Conservation (phyloP, 352 stramenopile species). For the Globisporangium megalacanthum region DNA sequence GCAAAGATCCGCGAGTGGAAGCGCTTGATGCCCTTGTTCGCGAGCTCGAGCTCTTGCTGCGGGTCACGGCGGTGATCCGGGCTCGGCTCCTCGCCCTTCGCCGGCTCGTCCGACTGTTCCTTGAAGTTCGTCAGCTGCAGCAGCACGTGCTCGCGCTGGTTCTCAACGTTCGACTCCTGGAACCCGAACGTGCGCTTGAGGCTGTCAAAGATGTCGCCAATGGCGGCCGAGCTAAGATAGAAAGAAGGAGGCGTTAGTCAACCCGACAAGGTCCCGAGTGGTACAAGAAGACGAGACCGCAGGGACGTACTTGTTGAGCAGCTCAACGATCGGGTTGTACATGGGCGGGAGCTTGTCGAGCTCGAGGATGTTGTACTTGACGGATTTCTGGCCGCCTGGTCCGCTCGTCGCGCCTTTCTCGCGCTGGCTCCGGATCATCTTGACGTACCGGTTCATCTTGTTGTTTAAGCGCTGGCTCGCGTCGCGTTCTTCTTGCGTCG, state of each 20-base stretch:
- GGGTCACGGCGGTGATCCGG: slow-evolving; percentile 48
- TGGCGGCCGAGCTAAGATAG: slow-evolving; percentile 27
- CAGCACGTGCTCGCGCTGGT: slow-evolving; percentile 76
- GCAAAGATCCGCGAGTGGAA: slow-evolving; percentile 73
- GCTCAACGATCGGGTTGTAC: slow-evolving; percentile 55
- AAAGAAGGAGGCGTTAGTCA: slow-evolving; percentile 8
- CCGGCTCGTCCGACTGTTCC: slow-evolving; percentile 56
- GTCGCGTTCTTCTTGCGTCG: slow-evolving; percentile 63
- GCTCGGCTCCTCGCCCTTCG: slow-evolving; percentile 25
- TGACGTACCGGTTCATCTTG: slow-evolving; percentile 86
- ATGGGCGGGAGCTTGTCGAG: slow-evolving; percentile 56
- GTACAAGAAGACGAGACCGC: slow-evolving; percentile 6
- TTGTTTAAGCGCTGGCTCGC: slow-evolving; percentile 65
- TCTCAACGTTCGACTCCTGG: slow-evolving; percentile 83
- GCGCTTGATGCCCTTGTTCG: slow-evolving; percentile 69
- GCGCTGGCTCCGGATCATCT: slow-evolving; percentile 82
- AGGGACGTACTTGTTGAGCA: slow-evolving; percentile 45
- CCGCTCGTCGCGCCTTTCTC: slow-evolving; percentile 39
- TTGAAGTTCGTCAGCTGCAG: slow-evolving; percentile 83
- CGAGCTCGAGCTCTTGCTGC: slow-evolving; percentile 64
- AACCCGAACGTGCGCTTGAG: slow-evolving; percentile 95
- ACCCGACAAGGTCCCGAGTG: too few species aligned
- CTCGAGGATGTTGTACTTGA: slow-evolving; percentile 73
- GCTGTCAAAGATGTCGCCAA: slow-evolving; percentile 77
- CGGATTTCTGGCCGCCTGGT: slow-evolving; percentile 19